Evolutionary conservation across 2,329 filamentous ascomycete species (phyloP).

Genomic region (Apiospora kogelbergensis): DNA sequence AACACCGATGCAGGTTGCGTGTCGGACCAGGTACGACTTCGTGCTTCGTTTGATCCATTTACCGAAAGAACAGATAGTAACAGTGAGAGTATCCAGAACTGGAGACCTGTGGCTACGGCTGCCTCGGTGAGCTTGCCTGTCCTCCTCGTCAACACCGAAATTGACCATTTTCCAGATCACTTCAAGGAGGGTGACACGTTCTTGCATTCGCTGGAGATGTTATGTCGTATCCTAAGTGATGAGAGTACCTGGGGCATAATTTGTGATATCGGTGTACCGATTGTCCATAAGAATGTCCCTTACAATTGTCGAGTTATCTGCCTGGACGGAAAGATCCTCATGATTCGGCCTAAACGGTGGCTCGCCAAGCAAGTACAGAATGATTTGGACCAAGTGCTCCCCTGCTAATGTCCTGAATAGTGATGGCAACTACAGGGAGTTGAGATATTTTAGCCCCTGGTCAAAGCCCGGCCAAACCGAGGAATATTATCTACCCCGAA

Average conservation of each 20-base stretch:
- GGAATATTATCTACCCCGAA: slow-evolving; percentile 62
- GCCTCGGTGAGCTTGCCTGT: slow-evolving; percentile 37
- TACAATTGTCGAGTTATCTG: slow-evolving; percentile 68
- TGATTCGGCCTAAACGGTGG: slow-evolving; percentile 71
- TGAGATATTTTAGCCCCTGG: slow-evolving; percentile 62
- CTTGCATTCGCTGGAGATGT: slow-evolving; percentile 62
- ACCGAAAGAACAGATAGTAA: too few relatives aligned
- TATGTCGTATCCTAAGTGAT: slow-evolving; percentile 60
- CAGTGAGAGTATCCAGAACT: slow-evolving; percentile 34
- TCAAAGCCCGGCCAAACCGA: slow-evolving; percentile 64
- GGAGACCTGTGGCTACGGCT: slow-evolving; percentile 62
- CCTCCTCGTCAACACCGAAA: slow-evolving; percentile 35
- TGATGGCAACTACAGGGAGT: slow-evolving; percentile 65
- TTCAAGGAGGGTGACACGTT: slow-evolving; percentile 60
- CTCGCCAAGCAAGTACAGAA: too few relatives aligned
- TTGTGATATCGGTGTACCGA: slow-evolving; percentile 62
- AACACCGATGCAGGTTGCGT: slow-evolving; percentile 39
- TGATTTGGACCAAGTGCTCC: too few relatives aligned
- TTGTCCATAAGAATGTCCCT: slow-evolving; percentile 60
- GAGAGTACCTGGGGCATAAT: slow-evolving; percentile 64
- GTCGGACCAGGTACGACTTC: slow-evolving; percentile 45
- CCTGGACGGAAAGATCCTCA: slow-evolving; percentile 65
- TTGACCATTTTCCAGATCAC: slow-evolving; percentile 51
- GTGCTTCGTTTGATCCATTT: too few relatives aligned
- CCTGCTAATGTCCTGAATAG: too few relatives aligned